Base-by-base conservation (phyloP, 768 basidiomycete genomes). In the Lentinula boryana region DNA sequence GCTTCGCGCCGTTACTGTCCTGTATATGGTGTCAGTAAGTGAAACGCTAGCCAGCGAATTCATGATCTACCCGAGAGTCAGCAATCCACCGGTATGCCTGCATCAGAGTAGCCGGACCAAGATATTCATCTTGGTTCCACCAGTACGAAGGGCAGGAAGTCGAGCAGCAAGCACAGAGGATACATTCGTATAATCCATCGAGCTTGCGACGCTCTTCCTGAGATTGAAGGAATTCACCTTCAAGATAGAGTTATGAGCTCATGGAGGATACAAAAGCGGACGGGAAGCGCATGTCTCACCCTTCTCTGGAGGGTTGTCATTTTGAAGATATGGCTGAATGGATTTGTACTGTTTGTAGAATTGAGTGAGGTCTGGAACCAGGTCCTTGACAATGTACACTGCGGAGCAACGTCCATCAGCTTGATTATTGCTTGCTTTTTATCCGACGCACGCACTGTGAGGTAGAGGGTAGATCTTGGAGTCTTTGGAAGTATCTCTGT, bases 311-410 rank as follows among this genome's bases (percentile, higher is more conserved):
- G 89, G 89, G 73, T 91, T 93, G 73, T 94, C 89, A 74, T 94
- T 95, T 80, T 96, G 88, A 40, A 98, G 83, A 80, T 87, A 98
- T 4, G 96, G 96, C 73, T 99, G 88, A 74, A 99, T 96, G 16
- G 95, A 95, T 78, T 98, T 98, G 90, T 99, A 98, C 73, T 99
- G 97, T 75, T 98, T 98, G 87, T 95, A 95, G 84, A 95, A 95
- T 64, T 85, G 85, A 9, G 90, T 91, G 66, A 91, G 78, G 78
- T 93, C 89, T 18, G 91, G 93, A 2, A 99, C 95, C 69, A 99
- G 88, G 76, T 99, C 97, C 80, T 98, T 98, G 75, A 98, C 94
- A 70, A 98, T 84, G 77, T 96, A 97, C 95, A 97, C 95, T 96
- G 71, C 36, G 33, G 18, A 38, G 41, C 56, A 40, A 31, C 18